Conservation (phyloP, 208 protist genomes). For the Leishmania braziliensis region DNA sequence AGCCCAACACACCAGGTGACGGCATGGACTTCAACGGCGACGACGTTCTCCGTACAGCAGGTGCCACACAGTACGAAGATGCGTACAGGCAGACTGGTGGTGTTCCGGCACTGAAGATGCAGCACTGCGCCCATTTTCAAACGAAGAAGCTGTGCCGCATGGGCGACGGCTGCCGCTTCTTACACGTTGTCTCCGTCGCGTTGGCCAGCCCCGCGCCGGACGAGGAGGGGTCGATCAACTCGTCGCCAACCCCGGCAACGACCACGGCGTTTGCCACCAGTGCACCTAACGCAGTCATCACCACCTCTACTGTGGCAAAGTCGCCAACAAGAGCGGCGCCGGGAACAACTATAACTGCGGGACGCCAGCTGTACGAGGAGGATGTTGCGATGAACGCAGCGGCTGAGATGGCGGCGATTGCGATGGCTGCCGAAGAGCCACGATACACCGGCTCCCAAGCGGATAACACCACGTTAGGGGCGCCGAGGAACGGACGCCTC, state of each 20-base stretch:
- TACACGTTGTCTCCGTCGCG: slow-evolving; percentile 70
- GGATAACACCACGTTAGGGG: slow-evolving; percentile 20
- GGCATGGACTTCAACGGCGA: slow-evolving; percentile 50
- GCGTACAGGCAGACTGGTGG: slow-evolving; percentile 39
- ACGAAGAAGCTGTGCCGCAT: slow-evolving; percentile 80
- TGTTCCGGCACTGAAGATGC: slow-evolving; percentile 67
- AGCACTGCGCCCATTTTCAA: slow-evolving; percentile 86
- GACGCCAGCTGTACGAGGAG: slow-evolving; percentile 25
- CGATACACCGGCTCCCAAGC: slow-evolving; percentile 17
- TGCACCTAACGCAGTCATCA: neutral
- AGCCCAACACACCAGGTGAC: slow-evolving; percentile 67
- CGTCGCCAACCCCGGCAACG: slow-evolving; percentile 5
- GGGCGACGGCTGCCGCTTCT: slow-evolving; percentile 74
- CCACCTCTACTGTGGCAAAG: neutral
- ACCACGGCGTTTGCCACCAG: neutral
- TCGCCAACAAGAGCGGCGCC: neutral
- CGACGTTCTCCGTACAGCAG: slow-evolving; percentile 71
- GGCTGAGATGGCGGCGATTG: slow-evolving; percentile 34
- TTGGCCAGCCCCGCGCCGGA: slow-evolving; percentile 37
- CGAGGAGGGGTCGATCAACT: slow-evolving; percentile 10
- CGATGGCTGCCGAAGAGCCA: slow-evolving; percentile 27
- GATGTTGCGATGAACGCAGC: slow-evolving; percentile 35
- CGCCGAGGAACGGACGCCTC: slow-evolving; percentile 10
- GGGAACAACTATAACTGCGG: neutral
- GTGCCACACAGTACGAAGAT: slow-evolving; percentile 69